Evolutionary conservation across 2,329 filamentous ascomycete species (phyloP).

Genomic region (Penicillium capsulatum): DNA sequence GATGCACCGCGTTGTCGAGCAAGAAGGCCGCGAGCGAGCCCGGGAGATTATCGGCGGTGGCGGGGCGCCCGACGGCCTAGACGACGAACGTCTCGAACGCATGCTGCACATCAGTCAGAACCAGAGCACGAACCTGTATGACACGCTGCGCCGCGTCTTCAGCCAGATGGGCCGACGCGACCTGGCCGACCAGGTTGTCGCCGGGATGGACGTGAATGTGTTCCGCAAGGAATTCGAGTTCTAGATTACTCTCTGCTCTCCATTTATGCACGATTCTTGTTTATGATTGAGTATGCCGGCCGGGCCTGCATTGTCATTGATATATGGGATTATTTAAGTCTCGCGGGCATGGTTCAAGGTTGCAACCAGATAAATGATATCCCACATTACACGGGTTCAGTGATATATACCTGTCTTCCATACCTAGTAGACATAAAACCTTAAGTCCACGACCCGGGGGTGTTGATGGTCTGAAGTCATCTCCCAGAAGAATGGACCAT

Average conservation of each 20-base stretch:
- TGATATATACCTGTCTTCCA: too few species aligned
- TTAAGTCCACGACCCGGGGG: too few species aligned
- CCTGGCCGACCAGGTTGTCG: constrained; percentile 78
- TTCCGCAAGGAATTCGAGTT: constrained; percentile 93
- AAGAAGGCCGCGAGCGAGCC: constrained; percentile 75
- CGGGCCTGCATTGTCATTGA: not conserved
- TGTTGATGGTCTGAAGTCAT: too few species aligned
- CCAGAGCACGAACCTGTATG: constrained; percentile 92
- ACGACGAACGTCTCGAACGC: constrained; percentile 72
- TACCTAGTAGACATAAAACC: too few species aligned
- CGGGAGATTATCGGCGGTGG: constrained; percentile 70
- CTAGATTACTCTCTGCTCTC: constrained; percentile 33
- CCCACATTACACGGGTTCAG: too few species aligned
- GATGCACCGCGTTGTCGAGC: constrained; percentile 93
- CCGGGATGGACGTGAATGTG: constrained; percentile 82
- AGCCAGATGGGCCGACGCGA: constrained; percentile 90
- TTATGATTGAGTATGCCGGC: not conserved
- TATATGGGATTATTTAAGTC: not conserved
- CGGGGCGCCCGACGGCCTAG: constrained; percentile 42
- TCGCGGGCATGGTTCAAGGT: too few species aligned
- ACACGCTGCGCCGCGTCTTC: constrained; percentile 91
- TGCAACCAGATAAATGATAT: too few species aligned
- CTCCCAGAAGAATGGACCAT: too few species aligned
- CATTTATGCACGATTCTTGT: too few species aligned
- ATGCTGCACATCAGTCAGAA: constrained; percentile 80